These are phyloP conservation scores for Polygonum aviculare DNA, from an alignment of 148 eudicot species.

Conservation along the genomic window DNA sequence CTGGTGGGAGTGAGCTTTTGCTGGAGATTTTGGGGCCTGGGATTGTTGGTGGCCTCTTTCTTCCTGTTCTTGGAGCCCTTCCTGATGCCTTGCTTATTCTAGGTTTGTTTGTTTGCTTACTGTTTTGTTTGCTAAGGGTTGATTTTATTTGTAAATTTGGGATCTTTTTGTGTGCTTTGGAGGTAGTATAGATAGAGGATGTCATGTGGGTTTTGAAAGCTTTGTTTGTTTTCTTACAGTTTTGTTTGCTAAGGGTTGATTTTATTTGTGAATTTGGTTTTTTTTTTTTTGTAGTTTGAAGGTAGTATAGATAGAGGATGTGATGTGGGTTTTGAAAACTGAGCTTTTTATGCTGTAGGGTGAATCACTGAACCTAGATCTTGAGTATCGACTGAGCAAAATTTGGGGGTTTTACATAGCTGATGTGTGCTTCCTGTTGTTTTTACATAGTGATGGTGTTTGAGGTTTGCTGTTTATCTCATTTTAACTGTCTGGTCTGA, in stretches of 20 bases:
- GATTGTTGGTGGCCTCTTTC: constrained; percentile 70
- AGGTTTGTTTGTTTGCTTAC: constrained; percentile 32
- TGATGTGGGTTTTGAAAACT: too few species aligned
- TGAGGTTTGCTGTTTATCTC: neutral
- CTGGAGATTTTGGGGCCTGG: constrained; percentile 91
- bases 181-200: too few species aligned
- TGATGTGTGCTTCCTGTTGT: neutral
- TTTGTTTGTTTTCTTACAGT: constrained; percentile 16
- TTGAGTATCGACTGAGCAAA: neutral
- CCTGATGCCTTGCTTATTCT: constrained; percentile 95
- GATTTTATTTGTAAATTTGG: too few species aligned
- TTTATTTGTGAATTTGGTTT: too few species aligned
- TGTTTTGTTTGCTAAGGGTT: neutral
- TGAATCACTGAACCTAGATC: neutral
- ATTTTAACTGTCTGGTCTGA: neutral
- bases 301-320: neutral
- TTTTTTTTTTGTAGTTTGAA: neutral
- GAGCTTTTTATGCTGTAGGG: neutral
- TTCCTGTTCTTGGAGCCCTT: constrained; percentile 86
- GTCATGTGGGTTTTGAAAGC: too few species aligned
- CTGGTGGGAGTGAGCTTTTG: constrained; percentile 71
- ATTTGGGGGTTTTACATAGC: neutral
- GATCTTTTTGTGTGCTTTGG: too few species aligned
- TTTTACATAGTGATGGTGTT: neutral
- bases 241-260: neutral